Conservation (phyloP, 345 rosid genomes). For the Citrus glauca region DNA sequence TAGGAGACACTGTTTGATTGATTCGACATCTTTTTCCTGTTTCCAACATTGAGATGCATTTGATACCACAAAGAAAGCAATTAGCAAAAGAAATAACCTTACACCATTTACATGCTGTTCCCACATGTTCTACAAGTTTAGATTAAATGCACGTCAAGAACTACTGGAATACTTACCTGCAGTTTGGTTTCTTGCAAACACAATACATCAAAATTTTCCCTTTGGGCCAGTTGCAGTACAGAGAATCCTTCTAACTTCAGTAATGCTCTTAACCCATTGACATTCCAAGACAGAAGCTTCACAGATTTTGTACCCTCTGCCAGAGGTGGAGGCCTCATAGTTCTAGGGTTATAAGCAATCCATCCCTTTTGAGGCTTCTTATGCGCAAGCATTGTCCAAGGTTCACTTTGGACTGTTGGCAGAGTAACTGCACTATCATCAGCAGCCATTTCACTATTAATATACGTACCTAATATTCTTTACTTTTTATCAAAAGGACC, state of each 20-base stretch:
- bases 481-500: slow-evolving; percentile 25
- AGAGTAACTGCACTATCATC: slow-evolving; percentile 14
- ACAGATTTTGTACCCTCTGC: slow-evolving; percentile 38
- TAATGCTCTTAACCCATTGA: slow-evolving; percentile 86
- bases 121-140: neutral
- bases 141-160: neutral
- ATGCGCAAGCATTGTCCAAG: slow-evolving; percentile 84
- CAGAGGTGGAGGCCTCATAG: slow-evolving; percentile 67
- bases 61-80: neutral
- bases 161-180: slow-evolving; percentile 48
- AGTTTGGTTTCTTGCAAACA: slow-evolving; percentile 97
- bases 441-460: slow-evolving; percentile 24
- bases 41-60: slow-evolving; percentile 7
- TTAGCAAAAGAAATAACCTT: neutral
- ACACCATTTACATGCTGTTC: neutral
- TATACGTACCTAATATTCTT: slow-evolving; percentile 18
- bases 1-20: slow-evolving; percentile 54
- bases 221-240: slow-evolving; percentile 68
- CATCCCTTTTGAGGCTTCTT: slow-evolving; percentile 91
- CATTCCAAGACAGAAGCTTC: slow-evolving; percentile 91
- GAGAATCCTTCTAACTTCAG: slow-evolving; percentile 68
- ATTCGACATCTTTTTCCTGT: slow-evolving; percentile 88
- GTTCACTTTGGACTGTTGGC: slow-evolving; percentile 43
- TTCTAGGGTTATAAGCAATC: slow-evolving; percentile 77
- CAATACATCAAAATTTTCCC: slow-evolving; percentile 76